Evolutionary conservation across 805 yeast genomes (phyloP).

Genomic region (Pichia deserticola): DNA sequence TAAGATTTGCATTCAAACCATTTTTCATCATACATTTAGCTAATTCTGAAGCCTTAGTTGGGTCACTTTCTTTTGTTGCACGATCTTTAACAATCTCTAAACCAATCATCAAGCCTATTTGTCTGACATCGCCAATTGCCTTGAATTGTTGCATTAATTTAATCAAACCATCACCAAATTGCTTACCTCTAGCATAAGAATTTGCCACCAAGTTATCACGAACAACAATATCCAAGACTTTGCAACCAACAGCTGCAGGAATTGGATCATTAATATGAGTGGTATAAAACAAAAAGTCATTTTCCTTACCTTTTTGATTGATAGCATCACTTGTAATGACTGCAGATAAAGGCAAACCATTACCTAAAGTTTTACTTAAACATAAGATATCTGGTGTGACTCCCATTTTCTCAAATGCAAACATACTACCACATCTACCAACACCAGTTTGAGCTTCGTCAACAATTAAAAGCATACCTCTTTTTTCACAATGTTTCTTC

Average conservation of each 20-base stretch:
- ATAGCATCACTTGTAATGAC: constrained; percentile 21
- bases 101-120: constrained; percentile 46
- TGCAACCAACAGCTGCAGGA: constrained; percentile 26
- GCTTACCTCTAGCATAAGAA: constrained; percentile 21
- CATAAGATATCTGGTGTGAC: constrained; percentile 29
- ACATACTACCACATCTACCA: constrained; percentile 47
- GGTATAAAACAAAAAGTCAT: constrained; percentile 22
- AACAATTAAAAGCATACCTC: constrained; percentile 42
- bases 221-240: constrained; percentile 25
- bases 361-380: constrained; percentile 28
- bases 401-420: constrained; percentile 26
- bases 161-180: constrained; percentile 20
- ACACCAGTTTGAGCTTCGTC: constrained; percentile 52
- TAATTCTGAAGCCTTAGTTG: constrained; percentile 15
- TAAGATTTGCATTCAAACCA: constrained; percentile 24
- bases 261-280: constrained; percentile 27
- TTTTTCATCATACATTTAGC: constrained; percentile 12
- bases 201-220: constrained; percentile 22
- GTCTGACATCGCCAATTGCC: constrained; percentile 43
- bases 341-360: constrained; percentile 29
- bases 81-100: constrained; percentile 41
- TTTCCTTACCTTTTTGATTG: constrained; percentile 17
- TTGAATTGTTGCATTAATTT: constrained; percentile 22
- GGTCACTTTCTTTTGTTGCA: constrained; percentile 36
- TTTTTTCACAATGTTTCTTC: constrained; percentile 26